These are phyloP conservation scores for Candida suzukii DNA, from an alignment of 805 yeast species.

Conservation along the genomic window DNA sequence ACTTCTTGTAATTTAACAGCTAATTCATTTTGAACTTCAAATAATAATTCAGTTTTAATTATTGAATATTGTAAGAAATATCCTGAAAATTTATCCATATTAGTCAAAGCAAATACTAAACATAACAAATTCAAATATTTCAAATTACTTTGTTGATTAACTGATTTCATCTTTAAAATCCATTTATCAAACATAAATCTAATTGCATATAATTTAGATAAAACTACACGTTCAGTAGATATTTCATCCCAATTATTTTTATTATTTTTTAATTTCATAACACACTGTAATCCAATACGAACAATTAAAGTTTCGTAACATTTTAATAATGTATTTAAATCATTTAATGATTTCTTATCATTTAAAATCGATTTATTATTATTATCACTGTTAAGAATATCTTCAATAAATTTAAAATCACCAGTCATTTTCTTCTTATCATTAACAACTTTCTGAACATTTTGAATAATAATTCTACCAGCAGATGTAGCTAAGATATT, in stretches of 20 bases:
- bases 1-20: conserved; percentile 40
- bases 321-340: conserved; percentile 24
- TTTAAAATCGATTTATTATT: conserved; percentile 25
- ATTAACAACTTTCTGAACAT: conserved; percentile 28
- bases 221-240: conserved; percentile 36
- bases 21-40: conserved; percentile 33
- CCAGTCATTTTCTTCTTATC: conserved; percentile 34
- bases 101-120: conserved; percentile 55
- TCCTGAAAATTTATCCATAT: conserved; percentile 66
- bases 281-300: conserved; percentile 29
- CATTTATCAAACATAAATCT: conserved; percentile 38
- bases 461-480: conserved; percentile 69
- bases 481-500: conserved; percentile 76
- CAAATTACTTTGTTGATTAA: conserved; percentile 33
- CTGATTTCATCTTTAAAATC: conserved; percentile 25
- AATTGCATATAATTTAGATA: conserved; percentile 46
- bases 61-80: conserved; percentile 61
- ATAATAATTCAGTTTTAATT: conserved; percentile 42
- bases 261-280: conserved; percentile 24
- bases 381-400: conserved; percentile 13
- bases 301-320: conserved; percentile 35
- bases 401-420: conserved; percentile 32
- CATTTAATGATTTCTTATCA: conserved; percentile 20
- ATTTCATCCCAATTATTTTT: conserved; percentile 38
- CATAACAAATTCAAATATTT: conserved; percentile 48